Conservation (phyloP, 352 stramenopile species). For the Phytophthora pinifolia region DNA sequence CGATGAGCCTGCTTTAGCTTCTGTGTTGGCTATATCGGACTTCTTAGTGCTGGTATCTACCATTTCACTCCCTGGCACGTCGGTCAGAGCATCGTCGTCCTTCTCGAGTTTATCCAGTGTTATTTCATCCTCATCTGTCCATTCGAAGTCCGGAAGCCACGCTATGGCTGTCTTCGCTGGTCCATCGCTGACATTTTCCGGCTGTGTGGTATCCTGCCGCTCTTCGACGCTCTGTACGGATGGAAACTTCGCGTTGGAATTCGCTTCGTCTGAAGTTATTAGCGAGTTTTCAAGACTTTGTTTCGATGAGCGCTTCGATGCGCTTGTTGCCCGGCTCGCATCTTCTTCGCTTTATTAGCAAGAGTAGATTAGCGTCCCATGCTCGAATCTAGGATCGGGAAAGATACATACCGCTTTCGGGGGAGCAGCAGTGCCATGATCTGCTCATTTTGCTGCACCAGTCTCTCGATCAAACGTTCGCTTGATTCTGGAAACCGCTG, state of each 20-base stretch:
- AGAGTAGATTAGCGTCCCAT: no score
- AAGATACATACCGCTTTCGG: constrained; percentile 5
- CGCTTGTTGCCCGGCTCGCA: no score
- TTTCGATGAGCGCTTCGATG: no score
- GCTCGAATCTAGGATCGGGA: background rate
- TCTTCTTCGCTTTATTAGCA: no score
- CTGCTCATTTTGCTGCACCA: constrained; percentile 35
- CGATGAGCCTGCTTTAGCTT: constrained; percentile 4
- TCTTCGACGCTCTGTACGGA: background rate
- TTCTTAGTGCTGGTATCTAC: constrained; percentile 1
- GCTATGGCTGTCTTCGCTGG: constrained; percentile 5
- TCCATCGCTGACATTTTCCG: background rate
- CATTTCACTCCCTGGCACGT: constrained; percentile 1
- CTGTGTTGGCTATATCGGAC: background rate
- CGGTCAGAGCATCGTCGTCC: background rate
- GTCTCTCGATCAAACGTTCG: constrained; percentile 14
- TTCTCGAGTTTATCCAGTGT: constrained; percentile 38
- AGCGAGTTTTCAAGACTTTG: no score
- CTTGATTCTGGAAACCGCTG: background rate
- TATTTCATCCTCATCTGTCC: constrained; percentile 60
- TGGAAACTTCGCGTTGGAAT: background rate
- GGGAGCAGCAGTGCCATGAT: constrained; percentile 25
- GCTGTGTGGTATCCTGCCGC: background rate
- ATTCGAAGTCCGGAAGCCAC: constrained; percentile 47
- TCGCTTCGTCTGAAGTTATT: background rate